phyloP scores from a whole-genome alignment of 1,139 yeast species.

The Hemisphaericaspora xylanilytica region DNA sequence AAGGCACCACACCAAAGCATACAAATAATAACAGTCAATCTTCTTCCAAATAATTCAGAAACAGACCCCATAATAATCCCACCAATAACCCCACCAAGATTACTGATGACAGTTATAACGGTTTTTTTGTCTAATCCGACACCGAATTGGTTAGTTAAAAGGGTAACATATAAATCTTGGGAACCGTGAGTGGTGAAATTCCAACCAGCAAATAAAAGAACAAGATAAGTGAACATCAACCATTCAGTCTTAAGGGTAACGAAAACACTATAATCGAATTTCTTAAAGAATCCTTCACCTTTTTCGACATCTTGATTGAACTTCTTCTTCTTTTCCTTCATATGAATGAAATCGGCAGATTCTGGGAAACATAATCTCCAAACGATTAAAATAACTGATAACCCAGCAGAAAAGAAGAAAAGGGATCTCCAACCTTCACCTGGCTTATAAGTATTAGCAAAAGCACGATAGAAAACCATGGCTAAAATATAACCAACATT shows the following conservation, averaged over 20 bases:
- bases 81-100: constrained; percentile 51
- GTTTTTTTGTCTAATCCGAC: constrained; percentile 37
- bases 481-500: constrained; percentile 39
- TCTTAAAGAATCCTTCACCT: constrained; percentile 9
- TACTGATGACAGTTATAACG: constrained; percentile 45
- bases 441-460: constrained; percentile 58
- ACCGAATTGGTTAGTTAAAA: constrained; percentile 40
- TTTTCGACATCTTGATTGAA: constrained; percentile 10
- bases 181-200: constrained; percentile 57
- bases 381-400: constrained; percentile 31
- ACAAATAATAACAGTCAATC: constrained; percentile 39
- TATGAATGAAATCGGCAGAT: constrained; percentile 25
- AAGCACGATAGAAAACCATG: constrained; percentile 40
- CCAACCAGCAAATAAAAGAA: constrained; percentile 47
- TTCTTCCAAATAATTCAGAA: constrained; percentile 46
- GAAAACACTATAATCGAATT: constrained; percentile 17
- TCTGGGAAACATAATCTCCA: constrained; percentile 37
- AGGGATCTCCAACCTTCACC: constrained; percentile 65
- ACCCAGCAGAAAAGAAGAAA: constrained; percentile 77
- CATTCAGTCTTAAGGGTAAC: constrained; percentile 36
- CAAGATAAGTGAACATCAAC: constrained; percentile 43
- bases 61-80: constrained; percentile 47
- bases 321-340: constrained; percentile 17
- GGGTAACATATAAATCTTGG: constrained; percentile 53
- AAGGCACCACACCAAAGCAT: constrained; percentile 32